phyloP scores from a whole-genome alignment of 768 basidiomycete genomes.

The Tricholoma saponaceum region DNA sequence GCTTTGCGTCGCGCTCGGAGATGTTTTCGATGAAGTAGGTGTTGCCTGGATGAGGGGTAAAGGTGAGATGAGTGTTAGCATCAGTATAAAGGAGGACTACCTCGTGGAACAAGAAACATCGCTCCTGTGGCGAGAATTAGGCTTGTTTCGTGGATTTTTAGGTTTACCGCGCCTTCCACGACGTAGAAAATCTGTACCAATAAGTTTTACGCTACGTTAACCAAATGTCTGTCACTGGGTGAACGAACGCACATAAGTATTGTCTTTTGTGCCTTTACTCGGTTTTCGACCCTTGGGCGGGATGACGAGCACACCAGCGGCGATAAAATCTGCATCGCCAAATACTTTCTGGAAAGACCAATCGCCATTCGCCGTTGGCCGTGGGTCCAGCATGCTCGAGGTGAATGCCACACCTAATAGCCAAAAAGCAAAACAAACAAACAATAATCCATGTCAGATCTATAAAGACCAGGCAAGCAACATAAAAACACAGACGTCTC shows the following conservation, averaged over 20 bases:
- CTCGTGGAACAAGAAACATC: slow-evolving; percentile 88
- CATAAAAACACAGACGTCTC: slow-evolving; percentile 54
- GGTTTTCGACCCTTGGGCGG: slow-evolving; percentile 78
- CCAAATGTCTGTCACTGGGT: not conserved
- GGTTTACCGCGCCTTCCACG: slow-evolving; percentile 82
- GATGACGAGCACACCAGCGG: slow-evolving; percentile 83
- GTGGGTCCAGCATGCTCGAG: slow-evolving; percentile 3
- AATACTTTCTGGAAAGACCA: slow-evolving; percentile 94
- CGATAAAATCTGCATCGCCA: slow-evolving; percentile 87
- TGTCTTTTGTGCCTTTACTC: slow-evolving; percentile 87
- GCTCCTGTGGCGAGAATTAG: slow-evolving; percentile 78
- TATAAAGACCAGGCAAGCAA: slow-evolving; percentile 1
- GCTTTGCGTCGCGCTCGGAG: slow-evolving; percentile 65
- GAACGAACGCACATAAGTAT: slow-evolving; percentile 47
- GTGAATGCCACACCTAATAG: slow-evolving; percentile 76
- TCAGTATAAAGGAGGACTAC: slow-evolving; percentile 32
- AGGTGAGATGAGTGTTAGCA: not conserved
- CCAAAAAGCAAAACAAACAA: not conserved
- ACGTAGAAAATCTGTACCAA: slow-evolving; percentile 49
- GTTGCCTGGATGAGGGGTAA: slow-evolving; percentile 56
- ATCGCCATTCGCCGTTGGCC: not conserved
- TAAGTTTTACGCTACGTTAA: not conserved
- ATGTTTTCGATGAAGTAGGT: slow-evolving; percentile 91
- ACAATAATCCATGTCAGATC: not conserved
- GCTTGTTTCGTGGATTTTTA: slow-evolving; percentile 75